Conservation (phyloP, 192 early-diverging fungal species). For the Coemansia reversa region DNA sequence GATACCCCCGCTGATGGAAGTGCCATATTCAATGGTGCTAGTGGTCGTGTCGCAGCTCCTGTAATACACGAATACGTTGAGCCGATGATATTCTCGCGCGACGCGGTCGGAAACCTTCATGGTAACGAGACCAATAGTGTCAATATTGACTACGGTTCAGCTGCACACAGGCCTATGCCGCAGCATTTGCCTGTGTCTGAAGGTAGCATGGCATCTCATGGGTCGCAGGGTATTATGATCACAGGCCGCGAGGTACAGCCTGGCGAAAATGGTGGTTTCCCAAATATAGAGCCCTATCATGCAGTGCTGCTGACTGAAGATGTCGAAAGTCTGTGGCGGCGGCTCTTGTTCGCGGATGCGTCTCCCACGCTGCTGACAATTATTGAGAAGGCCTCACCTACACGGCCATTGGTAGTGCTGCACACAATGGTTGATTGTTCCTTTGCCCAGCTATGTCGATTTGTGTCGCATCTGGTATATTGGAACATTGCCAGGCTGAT, state of each 20-base stretch:
- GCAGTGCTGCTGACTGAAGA: constrained; percentile 81
- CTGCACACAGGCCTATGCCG: constrained; percentile 16
- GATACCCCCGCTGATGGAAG: constrained; percentile 23
- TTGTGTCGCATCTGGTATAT: constrained; percentile 89
- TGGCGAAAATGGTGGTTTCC: constrained; percentile 51
- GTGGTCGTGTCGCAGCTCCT: constrained; percentile 20
- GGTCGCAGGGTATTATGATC: constrained; percentile 22
- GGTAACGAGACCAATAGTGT: constrained; percentile 1
- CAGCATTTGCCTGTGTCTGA: constrained; percentile 6
- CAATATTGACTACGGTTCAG: neutral
- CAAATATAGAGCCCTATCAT: constrained; percentile 83
- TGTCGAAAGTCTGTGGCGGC: constrained; percentile 71
- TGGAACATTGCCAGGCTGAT: constrained; percentile 93
- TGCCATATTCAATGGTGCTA: neutral
- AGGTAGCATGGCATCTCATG: constrained; percentile 21
- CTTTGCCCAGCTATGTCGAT: constrained; percentile 85
- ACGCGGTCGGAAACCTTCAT: neutral
- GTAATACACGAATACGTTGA: constrained; percentile 39
- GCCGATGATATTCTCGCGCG: constrained; percentile 25
- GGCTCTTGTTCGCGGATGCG: constrained; percentile 80
- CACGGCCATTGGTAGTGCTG: constrained; percentile 66
- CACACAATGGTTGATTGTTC: constrained; percentile 86
- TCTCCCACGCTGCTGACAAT: constrained; percentile 77
- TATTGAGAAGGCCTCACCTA: constrained; percentile 57
- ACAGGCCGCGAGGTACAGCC: constrained; percentile 63